Evolutionary conservation across 164 flowering plant genomes (phyloP).

Genomic region (Berberis thunbergii): DNA sequence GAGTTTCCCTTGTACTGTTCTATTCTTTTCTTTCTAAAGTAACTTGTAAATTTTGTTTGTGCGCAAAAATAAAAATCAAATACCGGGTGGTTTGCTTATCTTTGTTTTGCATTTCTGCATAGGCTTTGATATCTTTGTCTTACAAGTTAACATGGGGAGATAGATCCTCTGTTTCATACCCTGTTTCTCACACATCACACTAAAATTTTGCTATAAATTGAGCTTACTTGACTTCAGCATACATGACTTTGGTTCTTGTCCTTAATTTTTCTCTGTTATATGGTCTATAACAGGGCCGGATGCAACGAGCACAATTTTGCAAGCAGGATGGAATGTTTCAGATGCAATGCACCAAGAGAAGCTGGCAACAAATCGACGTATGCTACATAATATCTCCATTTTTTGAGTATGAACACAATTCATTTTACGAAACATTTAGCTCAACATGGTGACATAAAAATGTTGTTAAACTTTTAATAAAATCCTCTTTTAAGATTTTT

Average conservation of each 20-base stretch:
- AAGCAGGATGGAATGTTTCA: conserved; percentile 93
- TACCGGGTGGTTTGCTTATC: too few species aligned
- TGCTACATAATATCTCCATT: conserved; percentile 29
- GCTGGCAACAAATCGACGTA: conserved; percentile 36
- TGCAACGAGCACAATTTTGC: conserved; percentile 99
- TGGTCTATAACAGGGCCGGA: conserved; percentile 41
- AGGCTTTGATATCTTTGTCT: too few species aligned
- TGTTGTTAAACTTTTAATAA: neutral
- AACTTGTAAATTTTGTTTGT: too few species aligned
- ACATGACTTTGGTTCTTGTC: neutral
- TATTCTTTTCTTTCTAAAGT: too few species aligned
- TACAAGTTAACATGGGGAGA: too few species aligned
- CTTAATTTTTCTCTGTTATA: neutral
- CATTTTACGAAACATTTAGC: neutral
- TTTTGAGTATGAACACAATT: conserved; percentile 21
- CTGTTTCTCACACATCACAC: neutral
- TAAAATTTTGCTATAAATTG: neutral
- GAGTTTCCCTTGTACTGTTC: too few species aligned
- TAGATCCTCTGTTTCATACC: too few species aligned
- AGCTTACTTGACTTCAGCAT: neutral
- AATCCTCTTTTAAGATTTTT: too few species aligned
- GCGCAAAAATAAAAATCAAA: too few species aligned
- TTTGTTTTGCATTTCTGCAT: too few species aligned
- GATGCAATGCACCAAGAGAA: conserved; percentile 90
- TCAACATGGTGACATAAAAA: neutral